phyloP scores from a whole-genome alignment of 2,329 filamentous ascomycete genomes.

The Penicillium sp. region DNA sequence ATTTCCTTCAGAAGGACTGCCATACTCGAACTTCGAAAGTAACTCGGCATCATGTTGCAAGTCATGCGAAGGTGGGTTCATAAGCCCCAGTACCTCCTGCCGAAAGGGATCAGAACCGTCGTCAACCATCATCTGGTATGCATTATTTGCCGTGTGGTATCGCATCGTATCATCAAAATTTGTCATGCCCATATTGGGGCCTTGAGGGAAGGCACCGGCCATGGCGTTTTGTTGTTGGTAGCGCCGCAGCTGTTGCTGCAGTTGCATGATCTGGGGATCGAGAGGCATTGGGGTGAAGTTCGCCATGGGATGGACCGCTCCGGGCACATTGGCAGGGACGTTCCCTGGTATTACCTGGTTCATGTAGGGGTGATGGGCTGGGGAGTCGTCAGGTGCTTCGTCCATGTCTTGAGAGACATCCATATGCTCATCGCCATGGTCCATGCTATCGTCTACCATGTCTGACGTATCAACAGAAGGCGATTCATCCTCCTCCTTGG shows the following conservation, averaged over 20 bases:
- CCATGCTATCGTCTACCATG: constrained; percentile 15
- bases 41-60: constrained; percentile 44
- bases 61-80: constrained; percentile 40
- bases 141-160: constrained; percentile 36
- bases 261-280: constrained; percentile 62
- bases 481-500: constrained; percentile 28
- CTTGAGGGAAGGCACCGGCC: constrained; percentile 34
- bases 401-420: constrained; percentile 23
- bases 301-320: constrained; percentile 39
- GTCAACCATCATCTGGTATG: constrained; percentile 46
- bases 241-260: constrained; percentile 46
- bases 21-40: constrained; percentile 41
- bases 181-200: constrained; percentile 30
- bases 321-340: constrained; percentile 38
- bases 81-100: constrained; percentile 40
- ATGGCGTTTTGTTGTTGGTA: constrained; percentile 43
- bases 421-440: constrained; percentile 10
- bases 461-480: constrained; percentile 17
- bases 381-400: constrained; percentile 24
- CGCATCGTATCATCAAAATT: constrained; percentile 43
- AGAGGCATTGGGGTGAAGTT: constrained; percentile 56
- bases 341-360: constrained; percentile 24
- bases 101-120: constrained; percentile 41
- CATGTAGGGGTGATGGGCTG: constrained; percentile 35
- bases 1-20: constrained; percentile 38